Evolutionary conservation across 352 stramenopile species (phyloP).

Genomic region (Phytophthora pini): DNA sequence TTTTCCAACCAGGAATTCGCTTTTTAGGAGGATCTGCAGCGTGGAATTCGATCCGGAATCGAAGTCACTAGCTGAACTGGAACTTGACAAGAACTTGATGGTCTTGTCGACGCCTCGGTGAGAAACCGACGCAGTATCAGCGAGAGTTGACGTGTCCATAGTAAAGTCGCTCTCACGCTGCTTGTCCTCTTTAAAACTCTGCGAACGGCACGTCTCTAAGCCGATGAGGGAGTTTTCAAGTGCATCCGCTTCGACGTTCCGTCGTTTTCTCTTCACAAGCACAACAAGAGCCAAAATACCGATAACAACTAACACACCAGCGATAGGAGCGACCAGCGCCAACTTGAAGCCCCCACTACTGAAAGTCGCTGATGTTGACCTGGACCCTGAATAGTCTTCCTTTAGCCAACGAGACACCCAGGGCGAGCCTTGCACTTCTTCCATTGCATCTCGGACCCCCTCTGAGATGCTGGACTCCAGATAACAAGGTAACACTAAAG

Average conservation of each 20-base stretch:
- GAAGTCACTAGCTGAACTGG: slow-evolving; percentile 6
- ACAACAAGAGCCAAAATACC: slow-evolving; percentile 17
- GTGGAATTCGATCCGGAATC: slow-evolving; percentile 17
- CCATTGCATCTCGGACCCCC: slow-evolving; percentile 3
- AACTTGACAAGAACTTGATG: slow-evolving; percentile 13
- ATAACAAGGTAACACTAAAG: slow-evolving; percentile 31
- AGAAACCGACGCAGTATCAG: slow-evolving; percentile 15
- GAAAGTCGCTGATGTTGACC: slow-evolving; percentile 3
- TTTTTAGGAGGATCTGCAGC: slow-evolving; percentile 24
- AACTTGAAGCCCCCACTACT: slow-evolving; percentile 6
- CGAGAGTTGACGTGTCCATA: neutral
- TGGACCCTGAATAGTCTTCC: slow-evolving; percentile 8
- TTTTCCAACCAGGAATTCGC: slow-evolving; percentile 20
- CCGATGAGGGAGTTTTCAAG: slow-evolving; percentile 18
- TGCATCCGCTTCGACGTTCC: slow-evolving; percentile 3
- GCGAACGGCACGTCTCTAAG: neutral
- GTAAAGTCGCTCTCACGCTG: neutral
- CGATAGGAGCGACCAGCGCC: slow-evolving; percentile 23
- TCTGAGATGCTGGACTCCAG: neutral
- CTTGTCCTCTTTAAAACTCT: slow-evolving; percentile 5
- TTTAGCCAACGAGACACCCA: slow-evolving; percentile 30
- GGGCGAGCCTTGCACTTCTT: slow-evolving; percentile 8
- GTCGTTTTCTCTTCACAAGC: slow-evolving; percentile 14
- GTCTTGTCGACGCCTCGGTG: slow-evolving; percentile 23
- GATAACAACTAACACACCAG: slow-evolving; percentile 17